Evolutionary conservation across 306 rosid species (phyloP).

Genomic region (Rosa chinensis): DNA sequence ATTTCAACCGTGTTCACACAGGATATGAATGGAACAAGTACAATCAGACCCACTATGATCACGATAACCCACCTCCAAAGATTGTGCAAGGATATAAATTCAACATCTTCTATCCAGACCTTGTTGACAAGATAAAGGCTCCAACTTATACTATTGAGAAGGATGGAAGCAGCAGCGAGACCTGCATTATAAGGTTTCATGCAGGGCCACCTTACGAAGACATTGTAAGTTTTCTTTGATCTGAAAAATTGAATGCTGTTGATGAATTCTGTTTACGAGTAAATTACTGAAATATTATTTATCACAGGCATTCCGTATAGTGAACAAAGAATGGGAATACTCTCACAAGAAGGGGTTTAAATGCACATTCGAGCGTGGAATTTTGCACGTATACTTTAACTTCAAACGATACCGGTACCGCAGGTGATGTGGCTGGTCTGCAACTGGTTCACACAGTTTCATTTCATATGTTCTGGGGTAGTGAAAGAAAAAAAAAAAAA

Average conservation of each 20-base stretch:
- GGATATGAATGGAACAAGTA: constrained; percentile 99
- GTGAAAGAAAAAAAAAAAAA: background rate
- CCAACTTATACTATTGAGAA: constrained; percentile 82
- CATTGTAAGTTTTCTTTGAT: constrained; percentile 55
- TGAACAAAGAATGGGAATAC: constrained; percentile 94
- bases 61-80: constrained; percentile 98
- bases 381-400: constrained; percentile 84
- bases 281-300: background rate
- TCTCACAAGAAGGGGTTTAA: constrained; percentile 92
- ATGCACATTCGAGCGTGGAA: constrained; percentile 90
- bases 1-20: constrained; percentile 95
- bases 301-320: constrained; percentile 80
- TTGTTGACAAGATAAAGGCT: constrained; percentile 90
- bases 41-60: constrained; percentile 98
- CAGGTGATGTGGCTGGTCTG: constrained; percentile 41
- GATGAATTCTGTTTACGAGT: constrained; percentile 7
- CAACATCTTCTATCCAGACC: constrained; percentile 92
- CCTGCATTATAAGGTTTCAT: constrained; percentile 89
- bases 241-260: constrained; percentile 13
- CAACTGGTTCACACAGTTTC: background rate
- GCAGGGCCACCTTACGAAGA: constrained; percentile 97
- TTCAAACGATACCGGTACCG: constrained; percentile 88
- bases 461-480: background rate
- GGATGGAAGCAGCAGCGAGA: constrained; percentile 89
- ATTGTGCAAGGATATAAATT: constrained; percentile 94